Percentiles rank a stretch among this genome's conserved stretches.
Evolutionary conservation across 768 basidiomycete genomes (phyloP).

Genomic region (Tylopilus sp.): DNA sequence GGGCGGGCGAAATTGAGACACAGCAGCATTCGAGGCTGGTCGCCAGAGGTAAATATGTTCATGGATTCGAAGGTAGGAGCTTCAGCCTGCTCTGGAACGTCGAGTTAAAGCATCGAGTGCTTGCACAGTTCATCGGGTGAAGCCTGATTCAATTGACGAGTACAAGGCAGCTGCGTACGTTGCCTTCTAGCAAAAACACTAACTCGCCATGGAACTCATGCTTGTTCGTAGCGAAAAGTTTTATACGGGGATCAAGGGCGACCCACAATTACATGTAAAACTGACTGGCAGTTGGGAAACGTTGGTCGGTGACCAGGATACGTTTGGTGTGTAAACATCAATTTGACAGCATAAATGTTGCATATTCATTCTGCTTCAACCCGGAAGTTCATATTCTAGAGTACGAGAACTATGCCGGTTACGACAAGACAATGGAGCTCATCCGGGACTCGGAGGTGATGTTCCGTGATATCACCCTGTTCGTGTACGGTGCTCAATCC

Average conservation of each 20-base stretch:
- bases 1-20: constrained; percentile 70
- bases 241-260: constrained; percentile 76
- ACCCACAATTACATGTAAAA: constrained; percentile 73
- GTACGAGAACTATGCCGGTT: constrained; percentile 91
- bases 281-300: constrained; percentile 95
- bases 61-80: constrained; percentile 74
- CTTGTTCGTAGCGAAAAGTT: constrained; percentile 62
- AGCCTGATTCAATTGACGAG: constrained; percentile 72
- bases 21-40: constrained; percentile 86
- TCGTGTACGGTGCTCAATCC: neutral
- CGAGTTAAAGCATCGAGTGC: constrained; percentile 1
- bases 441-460: constrained; percentile 66
- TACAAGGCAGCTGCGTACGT: constrained; percentile 89
- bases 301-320: constrained; percentile 85
- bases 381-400: constrained; percentile 70
- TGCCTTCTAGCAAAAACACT: neutral
- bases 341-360: neutral
- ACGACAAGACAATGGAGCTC: constrained; percentile 68
- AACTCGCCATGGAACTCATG: constrained; percentile 3
- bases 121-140: constrained; percentile 74
- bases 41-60: constrained; percentile 91
- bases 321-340: constrained; percentile 56
- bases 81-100: neutral
- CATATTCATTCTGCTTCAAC: neutral
- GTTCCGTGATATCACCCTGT: constrained; percentile 1